Evolutionary conservation across 345 rosid genomes (phyloP).

Genomic region (Eutrema heterophyllum): DNA sequence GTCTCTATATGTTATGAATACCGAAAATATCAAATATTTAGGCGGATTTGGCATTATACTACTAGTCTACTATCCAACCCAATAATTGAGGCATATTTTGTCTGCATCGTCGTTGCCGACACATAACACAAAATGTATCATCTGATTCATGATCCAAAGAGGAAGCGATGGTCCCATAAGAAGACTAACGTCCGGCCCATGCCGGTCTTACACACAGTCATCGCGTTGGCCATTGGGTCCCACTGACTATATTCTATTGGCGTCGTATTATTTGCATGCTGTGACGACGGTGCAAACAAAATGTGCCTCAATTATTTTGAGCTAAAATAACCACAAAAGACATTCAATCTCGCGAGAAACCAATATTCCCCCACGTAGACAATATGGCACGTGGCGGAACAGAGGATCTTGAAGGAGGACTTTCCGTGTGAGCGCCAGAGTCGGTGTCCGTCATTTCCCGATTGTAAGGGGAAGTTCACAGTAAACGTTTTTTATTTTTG

Average conservation of each 20-base stretch:
- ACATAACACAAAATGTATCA: neutral
- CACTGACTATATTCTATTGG: neutral
- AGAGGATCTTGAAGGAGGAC: neutral
- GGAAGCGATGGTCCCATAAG: neutral
- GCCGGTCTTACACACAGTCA: neutral
- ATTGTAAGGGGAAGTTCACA: neutral
- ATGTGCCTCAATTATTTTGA: neutral
- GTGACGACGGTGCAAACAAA: slow-evolving; percentile 7
- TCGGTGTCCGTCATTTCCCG: neutral
- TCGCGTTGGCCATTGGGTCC: neutral
- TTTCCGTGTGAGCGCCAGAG: neutral
- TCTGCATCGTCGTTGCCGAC: too few species aligned
- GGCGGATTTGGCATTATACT: neutral
- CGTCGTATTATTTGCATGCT: neutral
- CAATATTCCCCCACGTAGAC: neutral
- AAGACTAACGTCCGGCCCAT: neutral
- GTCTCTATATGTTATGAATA: neutral
- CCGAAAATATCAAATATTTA: neutral
- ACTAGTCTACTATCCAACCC: too few species aligned
- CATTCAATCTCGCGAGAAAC: neutral
- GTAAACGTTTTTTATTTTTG: neutral
- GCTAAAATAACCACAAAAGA: neutral
- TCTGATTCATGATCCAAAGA: too few species aligned
- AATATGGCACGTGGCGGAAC: neutral
- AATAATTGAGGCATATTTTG: too few species aligned